phyloP scores from a whole-genome alignment of 108 stramenopile species.

The Nitzschia putrida region DNA sequence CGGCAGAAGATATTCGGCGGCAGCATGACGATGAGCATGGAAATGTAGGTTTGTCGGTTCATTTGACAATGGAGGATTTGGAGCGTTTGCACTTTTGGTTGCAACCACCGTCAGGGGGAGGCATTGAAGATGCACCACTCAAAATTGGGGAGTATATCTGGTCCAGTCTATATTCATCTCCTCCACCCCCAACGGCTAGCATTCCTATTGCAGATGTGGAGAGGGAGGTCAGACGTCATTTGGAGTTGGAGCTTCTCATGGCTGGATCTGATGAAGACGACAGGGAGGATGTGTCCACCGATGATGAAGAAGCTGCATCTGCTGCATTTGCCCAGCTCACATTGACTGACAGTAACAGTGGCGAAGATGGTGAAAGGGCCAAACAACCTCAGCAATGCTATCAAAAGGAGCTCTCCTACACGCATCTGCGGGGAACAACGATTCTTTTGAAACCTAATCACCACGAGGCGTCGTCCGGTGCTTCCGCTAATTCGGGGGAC shows the following conservation, averaged over 20 bases:
- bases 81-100: constrained; percentile 75
- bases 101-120: constrained; percentile 79
- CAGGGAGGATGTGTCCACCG: constrained; percentile 48
- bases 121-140: constrained; percentile 77
- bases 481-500: constrained; percentile 55
- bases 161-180: constrained; percentile 47
- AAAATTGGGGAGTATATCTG: constrained; percentile 78
- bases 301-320: constrained; percentile 52
- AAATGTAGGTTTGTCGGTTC: constrained; percentile 67
- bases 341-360: constrained; percentile 39
- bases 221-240: constrained; percentile 65
- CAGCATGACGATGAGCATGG: constrained; percentile 80
- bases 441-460: constrained; percentile 72
- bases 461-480: constrained; percentile 46
- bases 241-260: constrained; percentile 66
- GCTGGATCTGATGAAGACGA: constrained; percentile 57
- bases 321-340: constrained; percentile 56
- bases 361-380: constrained; percentile 37
- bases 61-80: constrained; percentile 77
- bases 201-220: constrained; percentile 81
- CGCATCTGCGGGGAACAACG: constrained; percentile 68
- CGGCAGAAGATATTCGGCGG: constrained; percentile 50
- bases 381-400: constrained; percentile 50
- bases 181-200: constrained; percentile 55
- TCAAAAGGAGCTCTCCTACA: constrained; percentile 79